These are phyloP conservation scores for Pythium aquatile DNA, from an alignment of 352 stramenopile genomes.

Conservation along the genomic window DNA sequence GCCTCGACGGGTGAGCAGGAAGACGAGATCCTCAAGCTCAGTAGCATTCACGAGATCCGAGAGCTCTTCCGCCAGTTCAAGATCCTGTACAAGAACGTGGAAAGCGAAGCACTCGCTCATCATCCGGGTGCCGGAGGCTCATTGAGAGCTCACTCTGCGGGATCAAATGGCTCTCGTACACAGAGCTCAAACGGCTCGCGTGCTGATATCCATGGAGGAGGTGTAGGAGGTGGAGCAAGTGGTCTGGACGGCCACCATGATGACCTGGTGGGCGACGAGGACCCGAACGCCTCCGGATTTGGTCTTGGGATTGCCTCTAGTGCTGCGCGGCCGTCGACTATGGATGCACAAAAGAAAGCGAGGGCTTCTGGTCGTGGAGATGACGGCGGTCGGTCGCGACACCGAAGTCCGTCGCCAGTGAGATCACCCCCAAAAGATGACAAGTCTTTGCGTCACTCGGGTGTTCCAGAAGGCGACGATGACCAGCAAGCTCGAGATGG, in stretches of 20 bases:
- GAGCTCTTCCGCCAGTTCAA: conserved; percentile 94
- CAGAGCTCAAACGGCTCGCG: conserved; percentile 53
- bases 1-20: conserved; percentile 71
- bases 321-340: conserved; percentile 56
- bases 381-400: conserved; percentile 22
- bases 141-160: conserved; percentile 42
- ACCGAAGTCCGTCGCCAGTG: conserved; percentile 38
- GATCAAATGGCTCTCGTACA: conserved; percentile 46
- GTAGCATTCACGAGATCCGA: conserved; percentile 88
- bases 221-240: not conserved
- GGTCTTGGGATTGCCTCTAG: conserved; percentile 50
- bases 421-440: conserved; percentile 25
- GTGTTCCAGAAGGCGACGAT: conserved; percentile 29
- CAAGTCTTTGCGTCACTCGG: conserved; percentile 24
- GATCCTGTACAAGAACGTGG: conserved; percentile 63
- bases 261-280: conserved; percentile 59
- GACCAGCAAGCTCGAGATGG: conserved; percentile 12
- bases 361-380: conserved; percentile 14
- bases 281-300: conserved; percentile 55
- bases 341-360: conserved; percentile 56
- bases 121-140: conserved; percentile 20
- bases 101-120: conserved; percentile 30
- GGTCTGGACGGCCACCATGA: conserved; percentile 11
- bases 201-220: conserved; percentile 33
- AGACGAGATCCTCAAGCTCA: conserved; percentile 66